Conservation (phyloP, 2,329 filamentous ascomycete species). For the Nemania sp. region DNA sequence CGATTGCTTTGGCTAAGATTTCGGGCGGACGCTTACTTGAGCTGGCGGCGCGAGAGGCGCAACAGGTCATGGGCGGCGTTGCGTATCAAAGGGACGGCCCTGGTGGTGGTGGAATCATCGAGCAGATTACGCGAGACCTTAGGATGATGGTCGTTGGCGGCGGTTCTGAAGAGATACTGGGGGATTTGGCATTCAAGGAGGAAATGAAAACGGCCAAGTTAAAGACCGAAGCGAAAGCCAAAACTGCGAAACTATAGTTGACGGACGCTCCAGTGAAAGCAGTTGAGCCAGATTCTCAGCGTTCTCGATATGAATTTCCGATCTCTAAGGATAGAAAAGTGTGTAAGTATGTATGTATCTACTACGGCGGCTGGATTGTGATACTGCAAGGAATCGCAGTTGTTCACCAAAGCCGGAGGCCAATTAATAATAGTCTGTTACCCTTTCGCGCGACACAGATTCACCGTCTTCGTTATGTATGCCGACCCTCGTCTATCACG, state of each 20-base stretch:
- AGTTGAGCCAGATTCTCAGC: no score
- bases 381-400: neutral
- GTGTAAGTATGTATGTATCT: neutral
- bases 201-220: conserved; percentile 37
- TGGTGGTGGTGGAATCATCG: conserved; percentile 48
- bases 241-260: conserved; percentile 10
- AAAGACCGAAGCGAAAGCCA: conserved; percentile 14
- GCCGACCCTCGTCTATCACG: no score
- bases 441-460: no score
- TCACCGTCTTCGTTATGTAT: no score
- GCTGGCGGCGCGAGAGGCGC: conserved; percentile 51
- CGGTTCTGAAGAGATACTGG: conserved; percentile 55
- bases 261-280: no score
- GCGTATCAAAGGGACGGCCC: conserved; percentile 50
- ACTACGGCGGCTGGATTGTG: neutral
- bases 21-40: conserved; percentile 50
- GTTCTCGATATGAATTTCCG: no score
- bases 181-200: conserved; percentile 50
- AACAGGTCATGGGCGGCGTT: conserved; percentile 53
- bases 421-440: neutral
- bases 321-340: neutral
- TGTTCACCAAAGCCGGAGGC: no score
- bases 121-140: conserved; percentile 54
- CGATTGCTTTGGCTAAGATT: conserved; percentile 44
- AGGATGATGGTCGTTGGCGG: conserved; percentile 55